Conservation (phyloP, 116 monocot species). For the Papilionanthe hybrid region DNA sequence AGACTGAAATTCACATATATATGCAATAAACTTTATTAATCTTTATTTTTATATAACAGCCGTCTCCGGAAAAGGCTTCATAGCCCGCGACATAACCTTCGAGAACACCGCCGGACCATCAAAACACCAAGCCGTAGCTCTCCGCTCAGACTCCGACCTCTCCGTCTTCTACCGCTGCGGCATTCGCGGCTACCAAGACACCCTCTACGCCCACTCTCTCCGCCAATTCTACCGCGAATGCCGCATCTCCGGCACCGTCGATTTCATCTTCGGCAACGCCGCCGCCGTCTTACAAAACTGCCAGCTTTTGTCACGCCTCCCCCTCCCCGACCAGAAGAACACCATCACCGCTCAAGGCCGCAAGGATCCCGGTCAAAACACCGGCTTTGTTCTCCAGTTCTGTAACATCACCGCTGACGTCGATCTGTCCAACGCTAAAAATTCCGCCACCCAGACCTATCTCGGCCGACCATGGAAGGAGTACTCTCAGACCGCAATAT, state of each 20-base stretch:
- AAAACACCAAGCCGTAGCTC: slow-evolving; percentile 83
- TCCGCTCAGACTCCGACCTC: slow-evolving; percentile 62
- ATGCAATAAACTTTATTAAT: too few species aligned
- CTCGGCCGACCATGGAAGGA: slow-evolving; percentile 41
- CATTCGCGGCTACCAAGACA: slow-evolving; percentile 68
- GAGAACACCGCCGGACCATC: slow-evolving; percentile 75
- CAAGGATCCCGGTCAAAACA: slow-evolving; percentile 51
- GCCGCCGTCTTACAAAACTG: slow-evolving; percentile 79
- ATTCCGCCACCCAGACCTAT: slow-evolving; percentile 20
- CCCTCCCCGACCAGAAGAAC: slow-evolving; percentile 65
- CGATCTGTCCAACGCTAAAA: slow-evolving; percentile 9
- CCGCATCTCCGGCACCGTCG: slow-evolving; percentile 57
- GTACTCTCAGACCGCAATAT: slow-evolving; percentile 18
- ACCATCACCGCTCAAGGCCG: slow-evolving; percentile 74
- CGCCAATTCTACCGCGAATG: slow-evolving; percentile 87
- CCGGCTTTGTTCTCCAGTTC: slow-evolving; percentile 64
- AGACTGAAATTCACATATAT: too few species aligned
- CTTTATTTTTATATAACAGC: slow-evolving; percentile 28
- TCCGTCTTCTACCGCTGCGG: slow-evolving; percentile 53
- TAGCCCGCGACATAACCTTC: slow-evolving; percentile 56
- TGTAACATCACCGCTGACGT: slow-evolving; percentile 55
- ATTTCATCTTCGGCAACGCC: slow-evolving; percentile 78
- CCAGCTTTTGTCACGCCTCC: slow-evolving; percentile 27
- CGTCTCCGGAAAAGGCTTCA: slow-evolving; percentile 59
- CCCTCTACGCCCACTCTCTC: slow-evolving; percentile 76